Base-by-base conservation (phyloP, 1,284 basidiomycete species). In the Sanghuangporus sanghuang region DNA sequence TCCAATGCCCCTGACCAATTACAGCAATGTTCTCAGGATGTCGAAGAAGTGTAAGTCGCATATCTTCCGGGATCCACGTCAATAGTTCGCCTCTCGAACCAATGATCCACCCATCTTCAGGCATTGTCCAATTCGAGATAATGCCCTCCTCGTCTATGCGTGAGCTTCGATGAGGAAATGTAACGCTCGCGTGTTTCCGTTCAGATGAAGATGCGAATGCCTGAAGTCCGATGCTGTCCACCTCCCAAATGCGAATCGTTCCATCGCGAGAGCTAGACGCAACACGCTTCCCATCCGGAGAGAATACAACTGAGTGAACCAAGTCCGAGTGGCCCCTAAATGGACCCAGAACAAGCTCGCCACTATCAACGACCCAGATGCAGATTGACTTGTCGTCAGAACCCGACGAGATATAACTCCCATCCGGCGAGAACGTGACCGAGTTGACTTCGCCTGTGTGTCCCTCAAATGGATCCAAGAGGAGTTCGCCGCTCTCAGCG, bases 381-480 rank as follows among this genome's bases (percentile, higher is more conserved):
- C 27, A 5, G 27, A 32, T 32, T 32, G 27, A 32, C 27, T 32
- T 32, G 5, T 32, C 27, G 27, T 32, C 27, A 32, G 27, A 32
- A 3, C 27, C 27, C 27, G 27, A 32, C 27, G 27, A 32, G 2
- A 62, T 42, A 16, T 32, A 21, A 3, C 16, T 55, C 18, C 60
- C 60, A n/a, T 54, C 50, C 11, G 60, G 60, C 11, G 60, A 62
- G 38, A 54, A 62, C 16, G 38, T 38, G 11, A 62, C 52, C 16
- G 60, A 62, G 18, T 12, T 14, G 8, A 62, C 38, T 39, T 27
- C 40, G 23, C 42, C 38, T 27, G 32, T 46, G 21, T 62, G 52
- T 14, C 39, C 50, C 12, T 14, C 32, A 3, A 50, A 18, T 7
- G 38, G 49, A 21, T n/a, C 50, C 18, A 12, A 46, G 11, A 60